Percentiles rank a stretch among this genome's conserved stretches.
Evolutionary conservation across 129 eudicot genomes (phyloP).

Genomic region (Cynara cardunculus): DNA sequence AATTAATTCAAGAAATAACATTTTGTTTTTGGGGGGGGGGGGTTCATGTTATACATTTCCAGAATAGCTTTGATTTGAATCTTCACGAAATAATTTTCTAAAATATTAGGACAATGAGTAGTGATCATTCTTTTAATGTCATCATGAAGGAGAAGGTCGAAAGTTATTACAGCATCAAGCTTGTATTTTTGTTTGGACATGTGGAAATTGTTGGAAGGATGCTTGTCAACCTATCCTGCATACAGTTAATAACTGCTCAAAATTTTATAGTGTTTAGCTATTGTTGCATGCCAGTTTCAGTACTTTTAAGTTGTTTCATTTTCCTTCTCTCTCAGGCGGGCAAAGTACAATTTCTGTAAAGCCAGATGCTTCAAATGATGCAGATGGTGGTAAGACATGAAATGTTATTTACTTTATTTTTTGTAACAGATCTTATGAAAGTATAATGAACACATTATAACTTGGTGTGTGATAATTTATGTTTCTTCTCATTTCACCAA

Average conservation of each 20-base stretch:
- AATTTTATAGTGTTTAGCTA: not conserved
- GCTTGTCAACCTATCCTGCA: not conserved
- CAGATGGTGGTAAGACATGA: constrained; percentile 61
- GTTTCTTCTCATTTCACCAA: not conserved
- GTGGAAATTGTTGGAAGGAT: too few relatives aligned
- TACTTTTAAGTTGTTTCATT: not conserved
- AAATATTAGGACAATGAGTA: too few relatives aligned
- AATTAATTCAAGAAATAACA: too few relatives aligned
- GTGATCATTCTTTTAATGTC: not conserved
- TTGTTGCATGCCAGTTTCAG: not conserved
- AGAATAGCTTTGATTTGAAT: too few relatives aligned
- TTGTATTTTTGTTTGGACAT: not conserved
- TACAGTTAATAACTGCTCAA: not conserved
- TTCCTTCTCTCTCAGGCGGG: constrained; percentile 37
- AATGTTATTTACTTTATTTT: not conserved
- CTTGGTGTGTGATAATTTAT: not conserved
- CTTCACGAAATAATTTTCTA: too few relatives aligned
- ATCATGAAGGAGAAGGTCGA: not conserved
- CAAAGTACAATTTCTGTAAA: constrained; percentile 46
- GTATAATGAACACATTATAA: not conserved
- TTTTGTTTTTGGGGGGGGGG: too few relatives aligned
- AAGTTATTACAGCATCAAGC: not conserved
- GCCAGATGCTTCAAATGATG: constrained; percentile 52
- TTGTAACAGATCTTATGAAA: not conserved
- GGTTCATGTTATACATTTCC: too few relatives aligned